Base-by-base conservation (phyloP, 169 alveolate genomes). In the Plasmodium fragile region DNA sequence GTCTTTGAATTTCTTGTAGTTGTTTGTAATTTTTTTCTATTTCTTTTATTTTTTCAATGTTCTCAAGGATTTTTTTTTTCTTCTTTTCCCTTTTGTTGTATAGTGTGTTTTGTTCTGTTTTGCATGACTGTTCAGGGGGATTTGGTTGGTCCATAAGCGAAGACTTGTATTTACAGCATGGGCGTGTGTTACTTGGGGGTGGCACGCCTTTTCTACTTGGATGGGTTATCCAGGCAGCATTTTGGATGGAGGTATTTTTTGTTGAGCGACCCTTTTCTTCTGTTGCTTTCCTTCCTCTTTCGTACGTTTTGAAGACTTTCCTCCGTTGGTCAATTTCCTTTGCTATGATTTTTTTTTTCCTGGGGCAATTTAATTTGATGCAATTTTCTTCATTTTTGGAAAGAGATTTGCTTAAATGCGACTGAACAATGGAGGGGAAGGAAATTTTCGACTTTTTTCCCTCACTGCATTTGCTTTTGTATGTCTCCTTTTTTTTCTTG, bases 31-130 rank as follows among this genome's bases (percentile, higher is more conserved):
- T 89, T 80, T 89, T 80, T 89, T 77, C 94, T 25, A 89, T 28
- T 30, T 79, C 90, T 79, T 89, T 89, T 78, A 89, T 89, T 4
- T 89, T 89, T 79, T 89, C 32, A 78, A 89, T 89, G 55, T 89
- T 89, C 70, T 89, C 94, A 18, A 22, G 45, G 49, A 89, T 89
- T 89, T 78, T 89, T 73, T 22, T 45, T 78, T 78, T 78, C 39
- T 45, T 32, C 28, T 52, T 30, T 30, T 79, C 53, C 80, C 32
- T 36, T 49, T 45, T 75, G 39, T 75, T 65, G 4, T 1, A 18
- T 18, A n/a, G 1, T 25, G 18, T 70, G 45, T 36, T 13, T 32
- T 30, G 85, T 3, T 75, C 25, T 34, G 1, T 41, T 28, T 83
- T 83, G 43, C 22, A 6, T 83, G 80, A 53, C 36, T 22, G 45